These are phyloP conservation scores for Pterulicium gracile DNA, from an alignment of 1,284 basidiomycete genomes.

Conservation along the genomic window DNA sequence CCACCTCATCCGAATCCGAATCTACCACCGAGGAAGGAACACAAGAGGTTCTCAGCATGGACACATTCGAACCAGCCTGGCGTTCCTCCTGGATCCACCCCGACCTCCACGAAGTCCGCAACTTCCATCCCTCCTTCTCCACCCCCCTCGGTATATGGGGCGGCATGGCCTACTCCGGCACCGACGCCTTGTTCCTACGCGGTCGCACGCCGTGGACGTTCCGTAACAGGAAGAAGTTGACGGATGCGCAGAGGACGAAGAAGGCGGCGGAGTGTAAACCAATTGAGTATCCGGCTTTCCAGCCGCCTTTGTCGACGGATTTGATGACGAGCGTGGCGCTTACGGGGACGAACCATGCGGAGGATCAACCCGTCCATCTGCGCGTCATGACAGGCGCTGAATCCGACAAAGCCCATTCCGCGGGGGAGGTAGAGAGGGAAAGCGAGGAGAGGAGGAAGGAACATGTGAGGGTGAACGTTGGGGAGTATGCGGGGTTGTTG, in stretches of 20 bases:
- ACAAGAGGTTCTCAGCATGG: background rate
- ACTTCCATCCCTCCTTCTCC: slow-evolving; percentile 83
- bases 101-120: slow-evolving; percentile 1
- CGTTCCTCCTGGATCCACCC: background rate
- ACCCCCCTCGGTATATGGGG: slow-evolving; percentile 81
- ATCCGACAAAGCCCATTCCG: slow-evolving; percentile 37
- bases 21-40: slow-evolving; percentile 11
- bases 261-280: slow-evolving; percentile 23
- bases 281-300: slow-evolving; percentile 85
- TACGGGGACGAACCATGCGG: slow-evolving; percentile 94
- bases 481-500: slow-evolving; percentile 79
- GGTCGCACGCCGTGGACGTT: slow-evolving; percentile 94
- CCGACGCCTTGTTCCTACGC: slow-evolving; percentile 81
- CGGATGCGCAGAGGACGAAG: slow-evolving; percentile 9
- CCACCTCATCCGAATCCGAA: slow-evolving; percentile 12
- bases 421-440: slow-evolving; percentile 36
- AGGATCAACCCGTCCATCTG: slow-evolving; percentile 91
- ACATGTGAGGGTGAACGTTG: slow-evolving; percentile 75
- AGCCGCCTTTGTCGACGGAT: slow-evolving; percentile 91
- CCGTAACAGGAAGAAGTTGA: slow-evolving; percentile 19
- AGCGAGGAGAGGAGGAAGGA: slow-evolving; percentile 37
- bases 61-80: background rate
- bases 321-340: slow-evolving; percentile 85
- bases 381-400: slow-evolving; percentile 37
- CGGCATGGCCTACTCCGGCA: slow-evolving; percentile 82